phyloP scores from a whole-genome alignment of 768 basidiomycete genomes.

The Collybia sordida region DNA sequence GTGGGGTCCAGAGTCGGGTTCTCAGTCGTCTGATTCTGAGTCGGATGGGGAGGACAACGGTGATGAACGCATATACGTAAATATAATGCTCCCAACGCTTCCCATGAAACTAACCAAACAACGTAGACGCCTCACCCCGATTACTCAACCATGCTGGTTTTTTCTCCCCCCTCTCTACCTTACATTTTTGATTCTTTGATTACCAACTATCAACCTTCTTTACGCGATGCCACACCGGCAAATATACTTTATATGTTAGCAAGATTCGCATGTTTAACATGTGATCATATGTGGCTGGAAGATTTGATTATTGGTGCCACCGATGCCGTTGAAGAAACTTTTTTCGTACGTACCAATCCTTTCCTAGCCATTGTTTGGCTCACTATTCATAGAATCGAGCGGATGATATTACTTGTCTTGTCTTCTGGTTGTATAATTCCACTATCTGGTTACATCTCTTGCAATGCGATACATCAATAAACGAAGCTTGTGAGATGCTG shows the following conservation, averaged over 20 bases:
- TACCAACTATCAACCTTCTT: conserved; percentile 66
- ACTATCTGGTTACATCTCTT: conserved; percentile 90
- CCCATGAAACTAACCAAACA: too few relatives aligned
- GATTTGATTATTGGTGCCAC: conserved; percentile 90
- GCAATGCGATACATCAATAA: conserved; percentile 79
- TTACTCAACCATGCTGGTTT: conserved; percentile 90
- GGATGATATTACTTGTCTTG: conserved; percentile 81
- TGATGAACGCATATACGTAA: conserved; percentile 45
- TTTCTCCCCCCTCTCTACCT: conserved; percentile 77
- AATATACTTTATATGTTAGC: conserved; percentile 89
- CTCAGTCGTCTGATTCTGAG: conserved; percentile 29
- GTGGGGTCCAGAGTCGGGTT: conserved; percentile 60
- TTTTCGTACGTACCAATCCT: conserved; percentile 67
- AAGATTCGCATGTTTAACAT: conserved; percentile 89
- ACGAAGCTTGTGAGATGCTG: conserved; percentile 77
- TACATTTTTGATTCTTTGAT: conserved; percentile 82
- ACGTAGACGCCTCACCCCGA: conserved; percentile 65
- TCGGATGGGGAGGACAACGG: conserved; percentile 46
- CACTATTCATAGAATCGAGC: conserved; percentile 57
- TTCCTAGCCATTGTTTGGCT: conserved; percentile 10
- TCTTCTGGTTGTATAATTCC: conserved; percentile 95
- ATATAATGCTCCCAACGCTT: conserved; percentile 28
- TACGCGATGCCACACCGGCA: conserved; percentile 82
- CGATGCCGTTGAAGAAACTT: conserved; percentile 87
- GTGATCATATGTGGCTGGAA: conserved; percentile 90